Evolutionary conservation across 2,329 filamentous ascomycete species (phyloP).

Genomic region (Didymella exigua): DNA sequence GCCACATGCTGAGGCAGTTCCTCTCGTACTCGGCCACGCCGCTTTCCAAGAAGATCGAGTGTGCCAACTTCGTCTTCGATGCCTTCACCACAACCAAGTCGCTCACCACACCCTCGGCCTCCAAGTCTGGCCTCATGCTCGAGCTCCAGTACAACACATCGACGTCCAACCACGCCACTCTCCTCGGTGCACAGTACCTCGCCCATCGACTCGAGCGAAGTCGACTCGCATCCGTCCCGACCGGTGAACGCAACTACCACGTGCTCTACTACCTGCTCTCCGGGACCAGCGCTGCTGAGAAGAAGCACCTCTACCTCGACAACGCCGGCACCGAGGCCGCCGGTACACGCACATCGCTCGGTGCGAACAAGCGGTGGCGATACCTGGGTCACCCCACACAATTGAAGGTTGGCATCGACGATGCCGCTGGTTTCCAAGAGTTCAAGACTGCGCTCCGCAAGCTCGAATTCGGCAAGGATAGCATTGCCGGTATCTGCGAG

Average conservation of each 20-base stretch:
- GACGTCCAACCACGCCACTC: slow-evolving; percentile 78
- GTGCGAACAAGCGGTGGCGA: slow-evolving; percentile 83
- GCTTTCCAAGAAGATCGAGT: slow-evolving; percentile 88
- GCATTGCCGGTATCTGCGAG: slow-evolving; percentile 97
- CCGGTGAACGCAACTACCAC: slow-evolving; percentile 96
- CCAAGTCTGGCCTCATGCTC: slow-evolving; percentile 92
- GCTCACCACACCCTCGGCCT: slow-evolving; percentile 90
- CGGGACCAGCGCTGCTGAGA: slow-evolving; percentile 89
- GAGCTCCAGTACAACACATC: slow-evolving; percentile 96
- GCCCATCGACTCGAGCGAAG: slow-evolving; percentile 93
- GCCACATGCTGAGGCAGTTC: slow-evolving; percentile 83
- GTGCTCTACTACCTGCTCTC: slow-evolving; percentile 93
- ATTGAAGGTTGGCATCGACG: slow-evolving; percentile 95
- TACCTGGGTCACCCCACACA: slow-evolving; percentile 96
- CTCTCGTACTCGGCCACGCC: slow-evolving; percentile 91
- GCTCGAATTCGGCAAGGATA: slow-evolving; percentile 88
- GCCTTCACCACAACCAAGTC: slow-evolving; percentile 97
- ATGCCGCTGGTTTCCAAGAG: slow-evolving; percentile 91
- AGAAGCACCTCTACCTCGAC: slow-evolving; percentile 77
- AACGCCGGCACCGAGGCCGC: slow-evolving; percentile 55
- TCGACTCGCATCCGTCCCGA: slow-evolving; percentile 87
- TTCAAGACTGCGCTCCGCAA: slow-evolving; percentile 96
- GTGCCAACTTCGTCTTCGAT: slow-evolving; percentile 94
- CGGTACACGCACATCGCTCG: slow-evolving; percentile 60
- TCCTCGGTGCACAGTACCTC: slow-evolving; percentile 92